A percentile compares a stretch with the other conserved stretches of the same genome.
These are phyloP conservation scores for Yarrowia galli DNA, from an alignment of 1,139 yeast genomes.

Conservation along the genomic window DNA sequence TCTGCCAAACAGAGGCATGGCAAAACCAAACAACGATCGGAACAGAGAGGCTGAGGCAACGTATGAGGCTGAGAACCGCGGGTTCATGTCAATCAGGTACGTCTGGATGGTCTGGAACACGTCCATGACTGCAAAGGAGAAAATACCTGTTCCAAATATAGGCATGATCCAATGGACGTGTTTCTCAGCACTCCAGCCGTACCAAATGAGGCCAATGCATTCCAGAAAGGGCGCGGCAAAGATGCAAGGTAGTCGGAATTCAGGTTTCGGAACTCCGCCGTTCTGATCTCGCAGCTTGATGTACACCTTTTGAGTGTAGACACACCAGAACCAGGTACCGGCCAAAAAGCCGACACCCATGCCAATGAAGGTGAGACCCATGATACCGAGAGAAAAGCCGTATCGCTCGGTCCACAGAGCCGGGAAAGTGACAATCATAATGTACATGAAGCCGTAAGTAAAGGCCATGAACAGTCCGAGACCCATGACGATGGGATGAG, in stretches of 20 bases:
- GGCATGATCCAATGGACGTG: slow-evolving; percentile 63
- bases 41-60: slow-evolving; percentile 70
- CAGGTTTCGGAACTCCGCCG: slow-evolving; percentile 65
- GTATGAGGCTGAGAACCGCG: slow-evolving; percentile 64
- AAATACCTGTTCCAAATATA: slow-evolving; percentile 60
- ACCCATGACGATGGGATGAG: slow-evolving; percentile 70
- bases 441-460: slow-evolving; percentile 67
- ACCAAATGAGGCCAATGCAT: slow-evolving; percentile 61
- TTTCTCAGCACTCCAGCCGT: slow-evolving; percentile 68
- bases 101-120: slow-evolving; percentile 67
- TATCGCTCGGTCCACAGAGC: slow-evolving; percentile 58
- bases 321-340: slow-evolving; percentile 59
- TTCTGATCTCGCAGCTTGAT: slow-evolving; percentile 52
- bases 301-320: slow-evolving; percentile 54
- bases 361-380: slow-evolving; percentile 65
- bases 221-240: slow-evolving; percentile 52
- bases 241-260: slow-evolving; percentile 55
- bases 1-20: slow-evolving; percentile 54
- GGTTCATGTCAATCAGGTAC: slow-evolving; percentile 70
- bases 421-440: slow-evolving; percentile 67
- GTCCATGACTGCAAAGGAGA: slow-evolving; percentile 64
- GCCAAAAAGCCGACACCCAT: slow-evolving; percentile 59
- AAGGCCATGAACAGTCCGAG: slow-evolving; percentile 69
- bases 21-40: slow-evolving; percentile 64
- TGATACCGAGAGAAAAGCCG: slow-evolving; percentile 58